Evolutionary conservation across 345 rosid species (phyloP).

Genomic region (Noccaea bulbosa): DNA sequence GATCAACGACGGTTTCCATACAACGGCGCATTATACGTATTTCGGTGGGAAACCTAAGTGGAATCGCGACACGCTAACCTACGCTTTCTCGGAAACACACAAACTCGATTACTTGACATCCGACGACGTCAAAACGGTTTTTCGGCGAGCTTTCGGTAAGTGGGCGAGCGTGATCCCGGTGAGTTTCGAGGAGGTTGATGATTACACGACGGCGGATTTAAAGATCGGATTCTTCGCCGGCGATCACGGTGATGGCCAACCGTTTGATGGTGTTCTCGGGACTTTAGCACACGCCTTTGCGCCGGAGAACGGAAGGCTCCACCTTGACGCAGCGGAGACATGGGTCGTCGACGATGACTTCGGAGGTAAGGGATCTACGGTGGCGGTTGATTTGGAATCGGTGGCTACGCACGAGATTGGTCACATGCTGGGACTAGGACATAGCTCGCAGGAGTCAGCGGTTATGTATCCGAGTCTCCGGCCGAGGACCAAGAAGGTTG

Average conservation of each 20-base stretch:
- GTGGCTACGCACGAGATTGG: conserved; percentile 98
- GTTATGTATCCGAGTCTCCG: conserved; percentile 93
- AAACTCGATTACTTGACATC: conserved; percentile 60
- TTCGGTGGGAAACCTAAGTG: conserved; percentile 80
- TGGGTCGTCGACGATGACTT: conserved; percentile 69
- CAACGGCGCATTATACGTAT: conserved; percentile 61
- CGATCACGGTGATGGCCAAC: conserved; percentile 83
- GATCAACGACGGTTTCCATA: conserved; percentile 30
- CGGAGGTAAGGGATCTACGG: conserved; percentile 47
- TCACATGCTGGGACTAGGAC: conserved; percentile 83
- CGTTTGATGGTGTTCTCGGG: conserved; percentile 90
- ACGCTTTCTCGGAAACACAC: conserved; percentile 59
- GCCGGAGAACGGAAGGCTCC: conserved; percentile 83
- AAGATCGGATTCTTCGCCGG: conserved; percentile 65
- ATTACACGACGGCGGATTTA: conserved; percentile 57
- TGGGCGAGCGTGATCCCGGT: conserved; percentile 87
- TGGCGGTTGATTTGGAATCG: conserved; percentile 86
- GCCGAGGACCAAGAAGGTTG: conserved; percentile 65
- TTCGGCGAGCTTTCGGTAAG: conserved; percentile 61
- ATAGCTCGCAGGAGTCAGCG: conserved; percentile 73
- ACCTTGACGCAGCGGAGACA: conserved; percentile 76
- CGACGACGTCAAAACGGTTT: conserved; percentile 51
- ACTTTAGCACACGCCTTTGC: conserved; percentile 88
- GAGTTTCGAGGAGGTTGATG: conserved; percentile 57
- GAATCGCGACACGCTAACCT: conserved; percentile 58